Evolutionary conservation across 441 rosid genomes (phyloP), one percentile per base, ranked within the genome.

Genomic region (Populus hybrid): DNA sequence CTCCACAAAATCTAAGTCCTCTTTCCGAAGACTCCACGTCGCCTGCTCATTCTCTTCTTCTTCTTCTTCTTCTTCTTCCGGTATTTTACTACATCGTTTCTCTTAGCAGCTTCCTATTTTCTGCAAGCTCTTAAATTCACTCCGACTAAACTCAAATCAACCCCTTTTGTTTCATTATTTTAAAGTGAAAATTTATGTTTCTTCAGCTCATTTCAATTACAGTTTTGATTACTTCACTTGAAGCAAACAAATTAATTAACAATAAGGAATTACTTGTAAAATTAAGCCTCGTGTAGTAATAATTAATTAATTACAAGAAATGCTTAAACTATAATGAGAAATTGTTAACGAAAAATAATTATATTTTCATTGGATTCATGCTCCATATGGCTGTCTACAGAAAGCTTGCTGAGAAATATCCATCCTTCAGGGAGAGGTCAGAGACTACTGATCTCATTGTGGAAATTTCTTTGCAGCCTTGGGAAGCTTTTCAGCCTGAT

Each of bases 401-500:
- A 89, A 91, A 91, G 95, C 95, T 93, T 77, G 95, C 98, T 34
- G 89, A 89, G 92, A 93, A 92, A 85, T 82, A 91, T 78, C 93
- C 95, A 12, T 93, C 98, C 82, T 95, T 95, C 89, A 88, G 98
- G 79, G 89, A 91, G 89, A 90, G 95, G 82, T 92, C 96, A 67
- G 98, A 93, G 92, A 95, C 95, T 76, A 93, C 96, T 59, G 96
- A 92, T 85, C 93, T 95, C 80, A 90, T 92, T 70, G 96, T 92
- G 70, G 89, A 95, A 87, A 93, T 95, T 87, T 92, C 98, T 72
- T 90, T 95, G 86, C 99, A 93, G 90, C 98, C 98, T 42, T 93
- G 99, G 98, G 86, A 88, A 86, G 96, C 99, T 7, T 95, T 95
- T 75, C 89, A 18, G 76, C 99, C 97, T 18, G 98, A 93, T 65